A percentile compares a stretch with the other conserved stretches of the same genome.
phyloP scores from a whole-genome alignment of 805 yeast species.

The Clavispora asparagi region DNA sequence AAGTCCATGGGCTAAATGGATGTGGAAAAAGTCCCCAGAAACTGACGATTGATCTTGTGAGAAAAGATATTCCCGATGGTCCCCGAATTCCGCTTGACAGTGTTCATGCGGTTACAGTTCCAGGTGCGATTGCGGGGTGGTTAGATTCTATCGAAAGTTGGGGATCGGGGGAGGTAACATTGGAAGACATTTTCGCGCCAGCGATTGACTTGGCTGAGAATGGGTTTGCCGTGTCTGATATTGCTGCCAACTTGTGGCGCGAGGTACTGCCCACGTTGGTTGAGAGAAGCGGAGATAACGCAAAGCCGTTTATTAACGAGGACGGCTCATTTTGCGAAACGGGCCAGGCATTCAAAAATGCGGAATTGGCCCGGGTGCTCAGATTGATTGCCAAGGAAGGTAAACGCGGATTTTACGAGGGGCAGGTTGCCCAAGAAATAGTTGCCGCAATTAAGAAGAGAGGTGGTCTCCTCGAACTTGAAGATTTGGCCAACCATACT shows the following conservation, averaged over 20 bases:
- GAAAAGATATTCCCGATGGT: conserved; percentile 15
- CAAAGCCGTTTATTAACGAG: conserved; percentile 11
- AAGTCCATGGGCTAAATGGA: conserved; percentile 67
- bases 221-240: conserved; percentile 61
- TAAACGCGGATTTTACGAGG: no score
- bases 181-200: conserved; percentile 55
- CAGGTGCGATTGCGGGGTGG: conserved; percentile 83
- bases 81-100: conserved; percentile 48
- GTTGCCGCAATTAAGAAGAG: no score
- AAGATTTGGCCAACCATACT: no score
- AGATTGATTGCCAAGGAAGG: no score
- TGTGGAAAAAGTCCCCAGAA: conserved; percentile 63
- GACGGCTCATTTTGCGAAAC: conserved; percentile 18
- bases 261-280: conserved; percentile 35
- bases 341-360: conserved; percentile 49
- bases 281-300: conserved; percentile 27
- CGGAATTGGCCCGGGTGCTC: conserved; percentile 52
- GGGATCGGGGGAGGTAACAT: conserved; percentile 65
- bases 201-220: conserved; percentile 65
- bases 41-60: conserved; percentile 44
- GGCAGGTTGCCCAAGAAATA: no score
- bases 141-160: conserved; percentile 59
- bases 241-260: conserved; percentile 51
- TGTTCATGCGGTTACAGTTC: conserved; percentile 63
- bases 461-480: no score